phyloP scores from a whole-genome alignment of 495 filamentous ascomycete genomes.

The Cercophora samala region DNA sequence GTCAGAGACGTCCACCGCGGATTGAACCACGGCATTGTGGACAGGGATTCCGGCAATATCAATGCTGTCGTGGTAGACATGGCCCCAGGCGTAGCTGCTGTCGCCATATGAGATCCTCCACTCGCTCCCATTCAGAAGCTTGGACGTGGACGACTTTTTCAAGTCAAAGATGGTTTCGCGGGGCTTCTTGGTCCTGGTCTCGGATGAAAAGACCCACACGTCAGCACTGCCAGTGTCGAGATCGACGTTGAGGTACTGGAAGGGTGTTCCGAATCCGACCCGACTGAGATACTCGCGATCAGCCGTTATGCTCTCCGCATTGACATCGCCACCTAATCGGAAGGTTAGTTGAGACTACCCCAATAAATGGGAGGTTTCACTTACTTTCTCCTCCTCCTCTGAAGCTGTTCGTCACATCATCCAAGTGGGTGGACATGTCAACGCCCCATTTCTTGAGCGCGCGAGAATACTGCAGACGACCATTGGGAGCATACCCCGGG shows the following conservation, averaged over 20 bases:
- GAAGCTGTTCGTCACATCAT: slow-evolving; percentile 2
- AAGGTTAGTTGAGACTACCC: neutral
- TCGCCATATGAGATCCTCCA: slow-evolving; percentile 67
- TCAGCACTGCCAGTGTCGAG: slow-evolving; percentile 76
- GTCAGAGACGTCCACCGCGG: slow-evolving; percentile 32
- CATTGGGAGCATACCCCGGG: slow-evolving; percentile 21
- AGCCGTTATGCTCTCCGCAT: slow-evolving; percentile 15
- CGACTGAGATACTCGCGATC: slow-evolving; percentile 64
- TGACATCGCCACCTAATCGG: slow-evolving; percentile 18
- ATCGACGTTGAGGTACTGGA: slow-evolving; percentile 61
- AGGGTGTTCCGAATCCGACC: slow-evolving; percentile 65
- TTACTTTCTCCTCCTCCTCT: neutral
- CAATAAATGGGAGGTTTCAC: neutral
- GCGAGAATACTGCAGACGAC: slow-evolving; percentile 23
- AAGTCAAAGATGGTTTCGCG: slow-evolving; percentile 35
- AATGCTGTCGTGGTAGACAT: slow-evolving; percentile 40
- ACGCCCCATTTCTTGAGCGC: slow-evolving; percentile 28
- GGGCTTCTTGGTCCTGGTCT: slow-evolving; percentile 14
- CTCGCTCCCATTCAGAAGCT: slow-evolving; percentile 44
- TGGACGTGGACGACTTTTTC: slow-evolving; percentile 59
- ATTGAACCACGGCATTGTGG: slow-evolving; percentile 55
- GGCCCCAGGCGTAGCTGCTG: slow-evolving; percentile 34
- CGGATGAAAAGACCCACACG: slow-evolving; percentile 41
- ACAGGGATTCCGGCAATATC: slow-evolving; percentile 48
- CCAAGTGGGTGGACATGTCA: slow-evolving; percentile 10